A percentile compares a stretch with the other conserved stretches of the same genome.
These are phyloP conservation scores for Phaeosphaeriaceae sp. DNA, from an alignment of 2,329 filamentous ascomycete genomes.

Conservation along the genomic window DNA sequence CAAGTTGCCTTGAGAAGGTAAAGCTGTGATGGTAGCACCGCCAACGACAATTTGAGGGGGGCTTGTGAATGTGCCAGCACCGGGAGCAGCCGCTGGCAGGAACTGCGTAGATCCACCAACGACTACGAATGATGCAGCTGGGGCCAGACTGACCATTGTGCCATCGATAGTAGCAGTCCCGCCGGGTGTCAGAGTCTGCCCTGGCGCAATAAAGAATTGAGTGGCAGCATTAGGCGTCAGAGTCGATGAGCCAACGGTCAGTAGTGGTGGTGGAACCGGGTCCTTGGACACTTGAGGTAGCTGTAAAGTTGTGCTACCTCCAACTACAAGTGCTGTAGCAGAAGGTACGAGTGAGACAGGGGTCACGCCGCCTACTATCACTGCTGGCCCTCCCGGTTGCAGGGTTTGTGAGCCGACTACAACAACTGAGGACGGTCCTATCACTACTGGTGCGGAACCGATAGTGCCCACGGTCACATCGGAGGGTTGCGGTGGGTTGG, in stretches of 20 bases:
- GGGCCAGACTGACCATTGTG: slow-evolving; percentile 50
- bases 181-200: slow-evolving; percentile 47
- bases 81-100: slow-evolving; percentile 28
- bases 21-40: slow-evolving; percentile 35
- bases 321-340: slow-evolving; percentile 38
- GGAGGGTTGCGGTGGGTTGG: slow-evolving; percentile 17
- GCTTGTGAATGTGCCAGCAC: slow-evolving; percentile 4
- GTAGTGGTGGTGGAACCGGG: slow-evolving; percentile 35
- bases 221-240: slow-evolving; percentile 56
- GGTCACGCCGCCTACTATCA: slow-evolving; percentile 44
- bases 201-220: slow-evolving; percentile 52
- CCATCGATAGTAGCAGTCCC: slow-evolving; percentile 49
- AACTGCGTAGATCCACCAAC: slow-evolving; percentile 47
- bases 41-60: slow-evolving; percentile 32
- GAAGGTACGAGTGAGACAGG: slow-evolving; percentile 38
- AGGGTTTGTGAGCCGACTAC: slow-evolving; percentile 46
- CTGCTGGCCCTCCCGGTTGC: slow-evolving; percentile 40
- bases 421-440: slow-evolving; percentile 42
- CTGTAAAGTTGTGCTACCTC: slow-evolving; percentile 28
- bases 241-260: slow-evolving; percentile 50
- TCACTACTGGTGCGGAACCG: slow-evolving; percentile 35
- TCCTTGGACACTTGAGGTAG: slow-evolving; percentile 23
- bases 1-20: slow-evolving; percentile 5
- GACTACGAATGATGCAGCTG: slow-evolving; percentile 49
- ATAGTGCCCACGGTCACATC: slow-evolving; percentile 32